phyloP scores from a whole-genome alignment of 106 monocot species.

The Allium cepa region DNA sequence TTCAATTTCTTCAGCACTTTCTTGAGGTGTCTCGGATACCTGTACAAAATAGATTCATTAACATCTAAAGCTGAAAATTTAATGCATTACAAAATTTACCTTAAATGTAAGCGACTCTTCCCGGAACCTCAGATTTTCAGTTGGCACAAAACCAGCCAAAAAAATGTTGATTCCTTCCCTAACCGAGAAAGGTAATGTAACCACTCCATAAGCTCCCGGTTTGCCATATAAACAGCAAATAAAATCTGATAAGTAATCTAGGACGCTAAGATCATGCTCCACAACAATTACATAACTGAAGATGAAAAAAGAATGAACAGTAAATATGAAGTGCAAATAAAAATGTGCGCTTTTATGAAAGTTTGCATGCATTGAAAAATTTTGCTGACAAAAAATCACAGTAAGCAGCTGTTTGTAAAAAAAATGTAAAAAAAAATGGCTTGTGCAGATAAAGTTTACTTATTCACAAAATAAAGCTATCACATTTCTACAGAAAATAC shows the following conservation, averaged over 20 bases:
- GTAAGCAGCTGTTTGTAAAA: slow-evolving; percentile 26
- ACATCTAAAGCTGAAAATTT: not conserved
- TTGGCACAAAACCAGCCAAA: slow-evolving; percentile 94
- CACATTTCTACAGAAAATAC: too few species aligned
- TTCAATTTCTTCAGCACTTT: slow-evolving; percentile 89
- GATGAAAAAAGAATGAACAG: slow-evolving; percentile 28
- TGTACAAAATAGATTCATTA: slow-evolving; percentile 15
- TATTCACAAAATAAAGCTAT: not conserved
- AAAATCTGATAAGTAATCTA: slow-evolving; percentile 98
- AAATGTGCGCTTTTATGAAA: too few species aligned
- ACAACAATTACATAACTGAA: slow-evolving; percentile 98
- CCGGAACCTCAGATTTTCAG: slow-evolving; percentile 93
- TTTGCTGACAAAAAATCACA: too few species aligned
- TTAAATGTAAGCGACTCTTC: slow-evolving; percentile 96
- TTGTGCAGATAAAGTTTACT: not conserved
- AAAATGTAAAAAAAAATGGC: slow-evolving; percentile 41
- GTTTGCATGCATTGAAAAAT: too few species aligned
- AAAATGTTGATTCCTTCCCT: slow-evolving; percentile 98
- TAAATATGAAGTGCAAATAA: not conserved
- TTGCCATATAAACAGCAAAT: slow-evolving; percentile 99
- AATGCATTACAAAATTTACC: slow-evolving; percentile 14
- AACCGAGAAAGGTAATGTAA: slow-evolving; percentile 94
- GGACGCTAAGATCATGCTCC: slow-evolving; percentile 98
- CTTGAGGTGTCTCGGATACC: slow-evolving; percentile 93
- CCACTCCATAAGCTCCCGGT: slow-evolving; percentile 98